These are phyloP conservation scores for Sporothrix phasma DNA, from an alignment of 2,329 filamentous ascomycete genomes.

Conservation along the genomic window DNA sequence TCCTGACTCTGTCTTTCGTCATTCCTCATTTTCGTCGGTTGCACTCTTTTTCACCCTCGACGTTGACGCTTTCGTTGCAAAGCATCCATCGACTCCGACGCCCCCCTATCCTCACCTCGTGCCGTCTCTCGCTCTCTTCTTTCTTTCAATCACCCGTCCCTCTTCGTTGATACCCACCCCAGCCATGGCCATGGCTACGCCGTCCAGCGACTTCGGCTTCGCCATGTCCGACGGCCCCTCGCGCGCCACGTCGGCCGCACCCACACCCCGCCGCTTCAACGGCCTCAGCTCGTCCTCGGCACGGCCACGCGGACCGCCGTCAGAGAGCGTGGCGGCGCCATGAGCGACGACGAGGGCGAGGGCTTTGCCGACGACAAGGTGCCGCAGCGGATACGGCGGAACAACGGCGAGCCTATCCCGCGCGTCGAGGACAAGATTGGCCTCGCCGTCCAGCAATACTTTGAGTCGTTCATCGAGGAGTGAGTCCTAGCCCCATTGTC, in stretches of 20 bases:
- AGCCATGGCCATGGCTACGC: slow-evolving; percentile 33
- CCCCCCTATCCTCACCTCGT: not conserved
- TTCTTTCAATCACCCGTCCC: not conserved
- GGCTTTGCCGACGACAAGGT: slow-evolving; percentile 57
- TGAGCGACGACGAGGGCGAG: slow-evolving; percentile 53
- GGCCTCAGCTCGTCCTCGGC: slow-evolving; percentile 40
- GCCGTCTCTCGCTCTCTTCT: not conserved
- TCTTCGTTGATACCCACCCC: not conserved
- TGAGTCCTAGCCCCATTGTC: slow-evolving; percentile 32
- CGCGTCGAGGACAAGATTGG: slow-evolving; percentile 69
- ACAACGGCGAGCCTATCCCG: slow-evolving; percentile 46
- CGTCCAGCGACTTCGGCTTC: slow-evolving; percentile 45
- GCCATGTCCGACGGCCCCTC: slow-evolving; percentile 48
- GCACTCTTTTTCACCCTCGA: not conserved
- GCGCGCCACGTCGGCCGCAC: slow-evolving; percentile 25
- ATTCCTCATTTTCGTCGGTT: not conserved
- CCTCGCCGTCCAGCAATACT: slow-evolving; percentile 62
- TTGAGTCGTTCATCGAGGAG: slow-evolving; percentile 72
- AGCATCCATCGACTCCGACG: not conserved
- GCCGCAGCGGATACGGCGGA: slow-evolving; percentile 39
- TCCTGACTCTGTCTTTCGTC: not conserved
- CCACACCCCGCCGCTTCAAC: slow-evolving; percentile 34
- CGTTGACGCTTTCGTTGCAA: not conserved
- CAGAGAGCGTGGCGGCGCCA: slow-evolving; percentile 47
- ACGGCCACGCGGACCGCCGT: slow-evolving; percentile 49